A percentile compares a stretch with the other conserved stretches of the same genome.
These are phyloP conservation scores for Plasmopara halstedii DNA, from an alignment of 352 stramenopile species.

Conservation along the genomic window DNA sequence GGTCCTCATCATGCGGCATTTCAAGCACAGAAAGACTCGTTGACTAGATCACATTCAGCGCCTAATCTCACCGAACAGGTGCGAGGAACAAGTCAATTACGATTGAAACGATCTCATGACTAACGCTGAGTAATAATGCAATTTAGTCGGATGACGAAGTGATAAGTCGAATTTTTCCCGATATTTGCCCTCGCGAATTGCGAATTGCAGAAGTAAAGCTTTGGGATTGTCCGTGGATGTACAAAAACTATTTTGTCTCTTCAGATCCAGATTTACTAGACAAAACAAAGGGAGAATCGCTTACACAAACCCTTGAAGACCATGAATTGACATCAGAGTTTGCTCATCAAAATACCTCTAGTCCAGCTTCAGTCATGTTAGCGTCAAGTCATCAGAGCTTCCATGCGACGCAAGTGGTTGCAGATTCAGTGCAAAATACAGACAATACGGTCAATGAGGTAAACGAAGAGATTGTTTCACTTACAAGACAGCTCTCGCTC, in stretches of 20 bases:
- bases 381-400: conserved; percentile 5
- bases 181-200: conserved; percentile 71
- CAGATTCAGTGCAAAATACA: background rate
- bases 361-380: background rate
- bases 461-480: conserved; percentile 28
- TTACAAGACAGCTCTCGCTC: conserved; percentile 35
- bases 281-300: background rate
- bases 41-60: conserved; percentile 11
- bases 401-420: background rate
- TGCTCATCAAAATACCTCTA: background rate
- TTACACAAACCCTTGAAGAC: conserved; percentile 3
- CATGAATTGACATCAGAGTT: background rate
- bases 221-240: conserved; percentile 73
- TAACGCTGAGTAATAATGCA: conserved; percentile 2
- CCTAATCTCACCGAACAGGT: conserved; percentile 25
- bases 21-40: conserved; percentile 10
- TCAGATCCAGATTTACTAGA: conserved; percentile 3
- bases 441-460: conserved; percentile 19
- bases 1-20: conserved; percentile 15
- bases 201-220: conserved; percentile 77
- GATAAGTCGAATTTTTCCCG: conserved; percentile 69
- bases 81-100: background rate
- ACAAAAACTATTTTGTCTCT: conserved; percentile 23
- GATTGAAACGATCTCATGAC: background rate
- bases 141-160: conserved; percentile 36